These are phyloP conservation scores for Aspergillus sp. DNA, from an alignment of 2,329 filamentous ascomycete genomes.

Conservation along the genomic window DNA sequence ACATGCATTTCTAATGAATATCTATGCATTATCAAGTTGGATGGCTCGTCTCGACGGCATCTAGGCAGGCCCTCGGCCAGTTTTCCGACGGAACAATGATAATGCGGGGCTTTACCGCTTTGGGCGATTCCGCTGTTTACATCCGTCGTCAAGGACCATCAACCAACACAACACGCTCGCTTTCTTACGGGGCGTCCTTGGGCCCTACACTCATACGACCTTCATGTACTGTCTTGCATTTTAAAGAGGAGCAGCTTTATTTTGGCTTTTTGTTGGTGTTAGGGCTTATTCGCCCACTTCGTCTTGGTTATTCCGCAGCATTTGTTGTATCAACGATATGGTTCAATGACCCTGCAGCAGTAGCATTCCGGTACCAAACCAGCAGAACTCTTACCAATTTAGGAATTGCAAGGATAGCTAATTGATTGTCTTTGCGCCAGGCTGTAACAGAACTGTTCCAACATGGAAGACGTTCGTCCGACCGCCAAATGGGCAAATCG, in stretches of 20 bases:
- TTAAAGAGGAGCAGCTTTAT: not conserved
- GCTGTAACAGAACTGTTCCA: conserved; percentile 4
- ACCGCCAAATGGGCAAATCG: conserved; percentile 45
- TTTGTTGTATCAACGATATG: not conserved
- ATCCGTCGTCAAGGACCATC: conserved; percentile 16
- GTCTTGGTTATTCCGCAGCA: not conserved
- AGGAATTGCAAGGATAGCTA: not conserved
- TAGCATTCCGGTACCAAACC: conserved; percentile 4
- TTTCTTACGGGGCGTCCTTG: not conserved
- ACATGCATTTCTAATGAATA: not conserved
- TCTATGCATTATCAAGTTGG: no score
- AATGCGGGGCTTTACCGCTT: conserved; percentile 17
- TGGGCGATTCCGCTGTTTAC: conserved; percentile 24
- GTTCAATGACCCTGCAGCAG: not conserved
- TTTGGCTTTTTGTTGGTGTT: not conserved
- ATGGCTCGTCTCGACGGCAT: not conserved
- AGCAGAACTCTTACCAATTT: not conserved
- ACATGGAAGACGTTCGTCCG: conserved; percentile 37
- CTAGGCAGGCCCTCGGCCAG: not conserved
- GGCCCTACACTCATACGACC: no score
- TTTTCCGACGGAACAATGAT: not conserved
- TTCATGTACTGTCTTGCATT: not conserved
- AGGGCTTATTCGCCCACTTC: not conserved
- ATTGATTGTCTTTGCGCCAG: not conserved
- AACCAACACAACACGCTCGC: conserved; percentile 2